Evolutionary conservation across 2,329 filamentous ascomycete genomes (phyloP).

Genomic region (Penicillium sp.): DNA sequence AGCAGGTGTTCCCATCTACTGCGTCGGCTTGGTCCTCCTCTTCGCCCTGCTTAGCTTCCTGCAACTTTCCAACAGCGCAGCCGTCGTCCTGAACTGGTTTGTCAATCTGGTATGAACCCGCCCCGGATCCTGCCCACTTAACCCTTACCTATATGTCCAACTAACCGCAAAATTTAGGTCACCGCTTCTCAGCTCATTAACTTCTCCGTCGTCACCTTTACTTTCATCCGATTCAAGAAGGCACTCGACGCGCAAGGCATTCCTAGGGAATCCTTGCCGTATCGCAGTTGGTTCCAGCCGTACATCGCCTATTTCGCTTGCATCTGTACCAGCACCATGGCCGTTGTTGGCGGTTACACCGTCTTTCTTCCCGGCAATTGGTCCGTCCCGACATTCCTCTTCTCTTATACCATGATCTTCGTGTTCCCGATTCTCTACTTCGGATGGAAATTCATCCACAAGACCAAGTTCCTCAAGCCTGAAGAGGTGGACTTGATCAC

Average conservation of each 20-base stretch:
- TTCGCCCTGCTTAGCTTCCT: slow-evolving; percentile 72
- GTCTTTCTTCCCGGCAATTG: slow-evolving; percentile 71
- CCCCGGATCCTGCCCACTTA: neutral
- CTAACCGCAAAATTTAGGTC: slow-evolving; percentile 39
- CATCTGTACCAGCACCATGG: slow-evolving; percentile 65
- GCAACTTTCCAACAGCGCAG: slow-evolving; percentile 64
- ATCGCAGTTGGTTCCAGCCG: slow-evolving; percentile 67
- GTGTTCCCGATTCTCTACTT: slow-evolving; percentile 68
- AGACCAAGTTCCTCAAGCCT: slow-evolving; percentile 57
- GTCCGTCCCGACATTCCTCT: slow-evolving; percentile 69
- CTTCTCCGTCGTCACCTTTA: slow-evolving; percentile 66
- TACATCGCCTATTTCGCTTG: slow-evolving; percentile 69
- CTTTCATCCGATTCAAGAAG: slow-evolving; percentile 70
- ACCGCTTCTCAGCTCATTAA: slow-evolving; percentile 75
- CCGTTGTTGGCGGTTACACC: slow-evolving; percentile 71
- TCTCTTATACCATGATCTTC: slow-evolving; percentile 73
- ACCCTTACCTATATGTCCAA: neutral
- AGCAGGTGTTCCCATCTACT: slow-evolving; percentile 71
- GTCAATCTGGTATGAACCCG: slow-evolving; percentile 55
- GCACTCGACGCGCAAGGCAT: slow-evolving; percentile 69
- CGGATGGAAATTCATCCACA: slow-evolving; percentile 69
- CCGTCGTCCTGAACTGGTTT: slow-evolving; percentile 71
- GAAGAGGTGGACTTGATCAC: slow-evolving; percentile 62
- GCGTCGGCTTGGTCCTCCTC: slow-evolving; percentile 63
- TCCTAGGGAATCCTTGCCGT: slow-evolving; percentile 65